Conservation (phyloP, 208 protist species). For the Crithidia fasciculata region DNA sequence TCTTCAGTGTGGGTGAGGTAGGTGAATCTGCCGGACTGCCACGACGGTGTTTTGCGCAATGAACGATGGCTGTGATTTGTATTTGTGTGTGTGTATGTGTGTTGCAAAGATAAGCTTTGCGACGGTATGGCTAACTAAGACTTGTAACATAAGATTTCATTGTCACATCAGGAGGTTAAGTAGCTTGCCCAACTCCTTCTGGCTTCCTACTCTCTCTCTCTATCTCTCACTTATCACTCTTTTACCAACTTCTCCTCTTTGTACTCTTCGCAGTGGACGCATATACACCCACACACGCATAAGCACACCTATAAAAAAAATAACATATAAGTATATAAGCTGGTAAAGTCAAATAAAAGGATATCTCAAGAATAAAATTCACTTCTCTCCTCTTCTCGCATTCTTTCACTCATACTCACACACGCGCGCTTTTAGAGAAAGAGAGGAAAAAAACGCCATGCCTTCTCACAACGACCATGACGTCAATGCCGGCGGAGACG, state of each 20-base stretch:
- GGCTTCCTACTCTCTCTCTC: too few species aligned
- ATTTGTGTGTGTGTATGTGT: background rate
- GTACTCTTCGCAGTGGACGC: background rate
- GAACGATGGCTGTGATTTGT: background rate
- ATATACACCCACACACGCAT: background rate
- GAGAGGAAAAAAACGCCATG: background rate
- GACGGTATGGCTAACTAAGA: too few species aligned
- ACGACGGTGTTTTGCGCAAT: too few species aligned
- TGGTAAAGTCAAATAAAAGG: background rate
- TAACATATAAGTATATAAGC: background rate
- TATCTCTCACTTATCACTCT: too few species aligned
- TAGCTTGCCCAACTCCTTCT: too few species aligned
- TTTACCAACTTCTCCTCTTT: conserved; percentile 1
- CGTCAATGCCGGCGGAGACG: background rate
- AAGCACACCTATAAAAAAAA: background rate
- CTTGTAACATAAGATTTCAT: too few species aligned
- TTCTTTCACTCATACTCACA: background rate
- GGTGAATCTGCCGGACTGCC: too few species aligned
- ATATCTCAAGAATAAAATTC: background rate
- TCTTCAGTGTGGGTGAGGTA: too few species aligned
- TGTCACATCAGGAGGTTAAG: too few species aligned
- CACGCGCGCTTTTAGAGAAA: background rate
- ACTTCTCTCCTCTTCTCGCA: background rate
- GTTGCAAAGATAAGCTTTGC: background rate
- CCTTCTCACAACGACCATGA: background rate